These are phyloP conservation scores for Lyophyllum decastes DNA, from an alignment of 768 basidiomycete species.

Conservation along the genomic window DNA sequence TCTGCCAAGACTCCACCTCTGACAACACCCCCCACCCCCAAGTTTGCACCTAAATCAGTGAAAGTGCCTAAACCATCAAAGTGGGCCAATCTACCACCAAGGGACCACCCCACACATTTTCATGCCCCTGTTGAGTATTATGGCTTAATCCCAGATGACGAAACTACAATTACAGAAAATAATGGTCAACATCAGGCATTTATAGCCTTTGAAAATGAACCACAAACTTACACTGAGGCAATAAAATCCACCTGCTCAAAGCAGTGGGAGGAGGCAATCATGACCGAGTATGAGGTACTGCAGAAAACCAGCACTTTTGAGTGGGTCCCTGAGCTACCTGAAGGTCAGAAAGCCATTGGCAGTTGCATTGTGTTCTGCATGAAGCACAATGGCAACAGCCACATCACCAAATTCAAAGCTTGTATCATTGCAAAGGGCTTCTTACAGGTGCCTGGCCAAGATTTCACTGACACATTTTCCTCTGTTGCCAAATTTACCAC, in stretches of 20 bases:
- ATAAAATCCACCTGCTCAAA: constrained; percentile 4
- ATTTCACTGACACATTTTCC: not conserved
- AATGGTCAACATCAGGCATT: too few relatives aligned
- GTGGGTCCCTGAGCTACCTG: not conserved
- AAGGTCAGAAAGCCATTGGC: not conserved
- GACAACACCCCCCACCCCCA: too few relatives aligned
- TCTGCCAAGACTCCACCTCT: too few relatives aligned
- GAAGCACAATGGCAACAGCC: not conserved
- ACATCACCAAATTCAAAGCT: not conserved
- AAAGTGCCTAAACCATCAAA: too few relatives aligned
- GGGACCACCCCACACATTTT: too few relatives aligned
- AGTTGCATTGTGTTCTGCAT: not conserved
- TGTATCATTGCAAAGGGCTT: not conserved
- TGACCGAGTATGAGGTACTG: constrained; percentile 7
- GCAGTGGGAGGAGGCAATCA: constrained; percentile 16
- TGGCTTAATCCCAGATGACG: too few relatives aligned
- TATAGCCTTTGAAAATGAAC: not conserved
- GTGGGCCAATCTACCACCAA: too few relatives aligned
- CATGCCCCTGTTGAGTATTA: too few relatives aligned
- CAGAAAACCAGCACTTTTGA: constrained; percentile 5
- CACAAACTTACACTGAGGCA: not conserved
- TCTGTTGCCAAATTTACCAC: not conserved
- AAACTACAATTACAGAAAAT: too few relatives aligned
- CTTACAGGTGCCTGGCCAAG: not conserved
- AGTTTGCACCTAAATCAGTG: too few relatives aligned